phyloP scores from a whole-genome alignment of 2,329 filamentous ascomycete species.

The Aspergillus versicolor region DNA sequence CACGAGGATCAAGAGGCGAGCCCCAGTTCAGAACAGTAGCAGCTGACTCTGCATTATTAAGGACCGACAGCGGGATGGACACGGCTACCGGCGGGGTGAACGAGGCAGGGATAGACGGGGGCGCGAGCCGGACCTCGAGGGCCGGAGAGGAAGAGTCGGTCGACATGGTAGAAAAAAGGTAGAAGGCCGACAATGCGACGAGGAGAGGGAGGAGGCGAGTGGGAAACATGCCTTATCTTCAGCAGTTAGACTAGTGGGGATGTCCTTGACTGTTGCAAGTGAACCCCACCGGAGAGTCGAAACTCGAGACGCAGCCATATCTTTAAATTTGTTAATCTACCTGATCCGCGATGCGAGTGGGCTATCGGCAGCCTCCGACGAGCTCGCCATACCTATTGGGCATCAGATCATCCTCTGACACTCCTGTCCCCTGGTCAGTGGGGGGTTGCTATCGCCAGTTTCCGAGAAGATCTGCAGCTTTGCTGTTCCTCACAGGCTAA shows the following conservation, averaged over 20 bases:
- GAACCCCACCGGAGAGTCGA: neutral
- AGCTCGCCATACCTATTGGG: neutral
- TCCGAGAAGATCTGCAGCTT: slow-evolving; percentile 5
- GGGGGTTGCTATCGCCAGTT: neutral
- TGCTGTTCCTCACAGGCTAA: neutral
- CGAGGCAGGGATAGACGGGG: slow-evolving; percentile 13
- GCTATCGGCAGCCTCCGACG: neutral
- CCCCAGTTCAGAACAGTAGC: slow-evolving; percentile 40
- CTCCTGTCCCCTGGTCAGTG: neutral
- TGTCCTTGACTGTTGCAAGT: too few species aligned
- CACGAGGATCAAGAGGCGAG: slow-evolving; percentile 35
- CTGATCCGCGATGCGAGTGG: neutral
- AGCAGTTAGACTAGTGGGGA: neutral
- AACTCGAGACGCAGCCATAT: neutral
- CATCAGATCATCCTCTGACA: neutral
- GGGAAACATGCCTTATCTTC: neutral
- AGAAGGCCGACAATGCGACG: neutral
- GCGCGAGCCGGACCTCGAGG: slow-evolving; percentile 21
- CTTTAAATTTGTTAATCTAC: neutral
- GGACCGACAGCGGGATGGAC: slow-evolving; percentile 27
- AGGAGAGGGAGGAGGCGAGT: neutral
- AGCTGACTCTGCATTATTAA: slow-evolving; percentile 26
- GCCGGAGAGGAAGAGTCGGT: neutral
- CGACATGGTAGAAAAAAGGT: slow-evolving; percentile 5
- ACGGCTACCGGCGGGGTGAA: slow-evolving; percentile 18